These are phyloP conservation scores for Parathielavia hyrcaniae DNA, from an alignment of 495 filamentous ascomycete genomes.

Conservation along the genomic window DNA sequence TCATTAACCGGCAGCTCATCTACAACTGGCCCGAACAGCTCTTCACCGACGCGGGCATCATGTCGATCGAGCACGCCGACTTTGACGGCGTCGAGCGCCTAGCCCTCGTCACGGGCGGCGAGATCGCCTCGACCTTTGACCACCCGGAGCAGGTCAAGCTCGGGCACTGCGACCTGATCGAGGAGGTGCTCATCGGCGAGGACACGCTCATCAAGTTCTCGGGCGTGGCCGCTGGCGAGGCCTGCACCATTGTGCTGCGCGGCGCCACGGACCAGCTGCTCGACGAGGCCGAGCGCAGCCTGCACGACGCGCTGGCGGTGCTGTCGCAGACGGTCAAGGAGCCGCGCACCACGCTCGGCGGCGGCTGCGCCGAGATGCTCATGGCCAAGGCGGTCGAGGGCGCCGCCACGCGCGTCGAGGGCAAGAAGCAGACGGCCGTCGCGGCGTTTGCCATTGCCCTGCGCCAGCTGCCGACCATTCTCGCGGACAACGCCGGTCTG, in stretches of 20 bases:
- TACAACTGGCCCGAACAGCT: conserved; percentile 99
- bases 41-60: conserved; percentile 94
- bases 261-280: conserved; percentile 95
- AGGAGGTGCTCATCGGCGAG: conserved; percentile 96
- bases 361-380: conserved; percentile 95
- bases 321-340: conserved; percentile 95
- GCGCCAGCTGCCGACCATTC: conserved; percentile 88
- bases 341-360: conserved; percentile 87
- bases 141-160: conserved; percentile 96
- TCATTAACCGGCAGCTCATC: conserved; percentile 97
- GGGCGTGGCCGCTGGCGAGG: conserved; percentile 86
- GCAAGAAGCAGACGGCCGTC: conserved; percentile 93
- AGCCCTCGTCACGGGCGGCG: conserved; percentile 90
- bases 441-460: conserved; percentile 83
- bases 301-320: conserved; percentile 94
- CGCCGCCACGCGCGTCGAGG: conserved; percentile 86
- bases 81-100: conserved; percentile 96
- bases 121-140: conserved; percentile 96
- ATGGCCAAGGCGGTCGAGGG: conserved; percentile 98
- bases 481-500: conserved; percentile 94
- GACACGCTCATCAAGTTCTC: conserved; percentile 97
- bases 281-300: conserved; percentile 90
- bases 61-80: conserved; percentile 97
- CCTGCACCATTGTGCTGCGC: conserved; percentile 93
- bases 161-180: conserved; percentile 89